These are phyloP conservation scores for Colletotrichum limetticola DNA, from an alignment of 2,329 filamentous ascomycete genomes.

Conservation along the genomic window DNA sequence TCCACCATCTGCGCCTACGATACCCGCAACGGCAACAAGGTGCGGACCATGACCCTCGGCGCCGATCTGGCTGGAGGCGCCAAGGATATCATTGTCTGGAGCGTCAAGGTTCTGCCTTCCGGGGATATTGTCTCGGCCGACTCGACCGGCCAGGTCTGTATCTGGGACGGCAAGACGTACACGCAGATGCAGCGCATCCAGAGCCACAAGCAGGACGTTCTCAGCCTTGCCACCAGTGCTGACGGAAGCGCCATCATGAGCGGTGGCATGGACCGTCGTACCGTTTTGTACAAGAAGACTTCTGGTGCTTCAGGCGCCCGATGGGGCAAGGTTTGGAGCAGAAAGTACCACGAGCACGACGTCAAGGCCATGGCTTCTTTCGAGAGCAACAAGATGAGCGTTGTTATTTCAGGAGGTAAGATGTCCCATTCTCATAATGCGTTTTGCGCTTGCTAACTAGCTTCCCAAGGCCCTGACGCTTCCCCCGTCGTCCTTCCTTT, in stretches of 20 bases:
- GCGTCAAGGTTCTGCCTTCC: slow-evolving; percentile 86
- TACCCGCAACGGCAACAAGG: slow-evolving; percentile 77
- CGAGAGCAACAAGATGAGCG: slow-evolving; percentile 83
- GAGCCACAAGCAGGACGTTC: slow-evolving; percentile 87
- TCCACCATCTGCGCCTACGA: slow-evolving; percentile 94
- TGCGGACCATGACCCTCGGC: slow-evolving; percentile 88
- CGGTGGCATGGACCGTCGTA: slow-evolving; percentile 90
- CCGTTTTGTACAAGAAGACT: slow-evolving; percentile 81
- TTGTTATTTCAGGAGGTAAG: slow-evolving; percentile 90
- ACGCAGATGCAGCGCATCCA: slow-evolving; percentile 87
- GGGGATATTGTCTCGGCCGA: slow-evolving; percentile 95
- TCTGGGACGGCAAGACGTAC: slow-evolving; percentile 95
- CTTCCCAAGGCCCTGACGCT: slow-evolving; percentile 78
- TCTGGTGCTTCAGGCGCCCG: slow-evolving; percentile 65
- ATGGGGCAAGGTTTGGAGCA: slow-evolving; percentile 89
- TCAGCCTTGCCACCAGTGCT: slow-evolving; percentile 84
- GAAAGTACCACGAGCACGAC: slow-evolving; percentile 91
- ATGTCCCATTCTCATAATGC: background rate
- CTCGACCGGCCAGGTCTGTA: slow-evolving; percentile 90
- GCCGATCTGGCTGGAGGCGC: slow-evolving; percentile 80
- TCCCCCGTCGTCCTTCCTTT: slow-evolving; percentile 85
- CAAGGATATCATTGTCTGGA: slow-evolving; percentile 92
- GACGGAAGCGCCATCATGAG: slow-evolving; percentile 88
- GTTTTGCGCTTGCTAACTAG: background rate
- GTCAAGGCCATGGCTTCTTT: slow-evolving; percentile 95